Base-by-base conservation (phyloP, 1,284 basidiomycete genomes). In the Moniliella sp. region DNA sequence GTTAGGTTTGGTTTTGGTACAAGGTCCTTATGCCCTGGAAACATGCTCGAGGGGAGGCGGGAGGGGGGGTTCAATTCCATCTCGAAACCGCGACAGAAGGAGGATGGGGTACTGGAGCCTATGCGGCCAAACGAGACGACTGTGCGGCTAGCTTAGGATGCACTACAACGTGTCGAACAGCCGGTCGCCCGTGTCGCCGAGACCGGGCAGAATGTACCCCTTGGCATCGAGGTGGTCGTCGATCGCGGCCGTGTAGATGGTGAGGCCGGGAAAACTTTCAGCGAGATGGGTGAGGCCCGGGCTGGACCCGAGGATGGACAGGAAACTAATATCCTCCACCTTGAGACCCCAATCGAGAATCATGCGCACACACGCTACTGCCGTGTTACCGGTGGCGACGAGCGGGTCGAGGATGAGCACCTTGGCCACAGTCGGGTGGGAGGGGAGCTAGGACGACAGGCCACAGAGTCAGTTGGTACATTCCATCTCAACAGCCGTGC, bases 371-470 rank as follows among this genome's bases (percentile, higher is more conserved):
- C 49, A 50, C 36, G 45, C 82, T 38, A 73, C 69, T 4, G 78
- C 81, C 2, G 86, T 91, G n/a, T 80, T 79, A 39, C 84, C 86
- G 0, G 86, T 93, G 0, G 86, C 86, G 48, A 93, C 76, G 26
- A 93, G 64, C 3, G 86, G 60, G 48, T 94, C 86, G 25, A 93
- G 68, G 23, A 94, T 65, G 63, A 75, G 80, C 16, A 84, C 76
- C 28, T 72, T 64, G 53, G 91, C 83, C 4, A 84, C 72, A 0
- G 76, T 74, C 1, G 77, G 74, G 11, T 65, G 64, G 17, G 71
- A 64, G 4, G 84, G 86, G 8, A 93, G 69, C 64, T 88, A 88
- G 39, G 81, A 84, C n/a, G n/a, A n/a, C n/a, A n/a, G n/a, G n/a
- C n/a, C 63, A 86, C 86, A 62, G 91, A 83, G 77, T 12, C 16